Conservation (phyloP, 202 grass and related monocot species). For the Schoenoplectus tabernaemontani region DNA sequence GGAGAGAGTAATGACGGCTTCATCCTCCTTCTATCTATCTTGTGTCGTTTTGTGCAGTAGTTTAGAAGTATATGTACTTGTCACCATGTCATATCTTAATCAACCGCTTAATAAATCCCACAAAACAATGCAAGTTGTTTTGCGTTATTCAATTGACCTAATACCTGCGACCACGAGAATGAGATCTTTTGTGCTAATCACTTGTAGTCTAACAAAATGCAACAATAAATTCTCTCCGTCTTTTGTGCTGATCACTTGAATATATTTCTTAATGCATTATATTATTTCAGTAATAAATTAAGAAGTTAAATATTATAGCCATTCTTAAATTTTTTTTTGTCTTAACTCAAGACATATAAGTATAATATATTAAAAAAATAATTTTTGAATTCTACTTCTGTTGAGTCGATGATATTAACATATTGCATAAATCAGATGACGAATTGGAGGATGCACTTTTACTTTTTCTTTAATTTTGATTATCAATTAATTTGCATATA, state of each 20-base stretch:
- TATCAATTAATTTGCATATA: too few species aligned
- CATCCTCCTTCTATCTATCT: not conserved
- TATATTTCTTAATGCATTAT: not conserved
- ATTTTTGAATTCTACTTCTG: too few species aligned
- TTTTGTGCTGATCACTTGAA: not conserved
- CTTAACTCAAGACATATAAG: too few species aligned
- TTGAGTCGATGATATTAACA: too few species aligned
- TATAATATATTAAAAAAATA: too few species aligned
- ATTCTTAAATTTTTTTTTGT: too few species aligned
- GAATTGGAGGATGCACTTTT: too few species aligned
- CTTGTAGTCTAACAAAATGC: not conserved
- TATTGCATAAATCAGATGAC: too few species aligned
- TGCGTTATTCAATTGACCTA: not conserved
- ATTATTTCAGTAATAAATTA: not conserved
- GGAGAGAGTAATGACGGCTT: not conserved
- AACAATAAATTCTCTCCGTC: not conserved
- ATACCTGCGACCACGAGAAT: not conserved
- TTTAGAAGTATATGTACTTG: not conserved
- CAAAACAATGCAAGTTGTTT: constrained; percentile 17
- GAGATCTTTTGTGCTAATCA: constrained; percentile 4
- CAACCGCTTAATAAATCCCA: constrained; percentile 3
- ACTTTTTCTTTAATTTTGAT: too few species aligned
- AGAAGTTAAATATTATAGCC: too few species aligned
- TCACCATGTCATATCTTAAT: constrained; percentile 12
- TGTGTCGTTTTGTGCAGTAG: not conserved